A percentile compares a stretch with the other conserved stretches of the same genome.
phyloP scores from a whole-genome alignment of 495 filamentous ascomycete species.

The Lophiotrema nucula region DNA sequence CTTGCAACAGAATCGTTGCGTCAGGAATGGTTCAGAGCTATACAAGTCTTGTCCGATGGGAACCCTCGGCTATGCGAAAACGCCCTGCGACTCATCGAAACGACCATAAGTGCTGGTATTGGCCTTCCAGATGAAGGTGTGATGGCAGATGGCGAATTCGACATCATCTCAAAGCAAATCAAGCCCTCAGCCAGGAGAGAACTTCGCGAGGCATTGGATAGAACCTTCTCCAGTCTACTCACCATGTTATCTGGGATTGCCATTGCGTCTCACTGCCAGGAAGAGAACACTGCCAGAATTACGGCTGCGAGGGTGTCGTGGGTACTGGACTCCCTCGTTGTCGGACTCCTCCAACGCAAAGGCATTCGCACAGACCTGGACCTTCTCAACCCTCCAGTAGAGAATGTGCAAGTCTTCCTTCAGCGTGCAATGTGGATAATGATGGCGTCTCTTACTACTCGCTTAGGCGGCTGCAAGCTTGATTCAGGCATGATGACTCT shows the following conservation, averaged over 20 bases:
- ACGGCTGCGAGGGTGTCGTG: conserved; percentile 10
- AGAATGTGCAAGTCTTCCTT: conserved; percentile 13
- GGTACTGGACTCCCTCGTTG: conserved; percentile 20
- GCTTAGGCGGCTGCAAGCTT: conserved; percentile 15
- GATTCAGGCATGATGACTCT: conserved; percentile 1
- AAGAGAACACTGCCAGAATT: neutral
- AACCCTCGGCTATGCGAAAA: conserved; percentile 9
- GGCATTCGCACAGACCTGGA: conserved; percentile 12
- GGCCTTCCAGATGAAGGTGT: conserved; percentile 18
- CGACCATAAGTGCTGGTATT: conserved; percentile 10
- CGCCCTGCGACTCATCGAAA: conserved; percentile 23
- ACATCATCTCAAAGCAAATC: neutral
- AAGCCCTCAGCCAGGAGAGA: conserved; percentile 20
- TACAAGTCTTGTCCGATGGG: conserved; percentile 20
- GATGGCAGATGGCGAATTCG: conserved; percentile 4
- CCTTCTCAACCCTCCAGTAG: neutral
- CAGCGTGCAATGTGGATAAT: conserved; percentile 23
- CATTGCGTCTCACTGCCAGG: conserved; percentile 1
- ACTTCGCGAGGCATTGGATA: conserved; percentile 27
- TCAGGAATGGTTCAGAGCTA: conserved; percentile 23
- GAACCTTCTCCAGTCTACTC: conserved; percentile 28
- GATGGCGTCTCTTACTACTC: conserved; percentile 13
- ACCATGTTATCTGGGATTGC: conserved; percentile 24
- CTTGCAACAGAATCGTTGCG: conserved; percentile 30
- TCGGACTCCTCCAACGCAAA: conserved; percentile 8